phyloP scores from a whole-genome alignment of 169 alveolate genomes.

The Babesia ovata region DNA sequence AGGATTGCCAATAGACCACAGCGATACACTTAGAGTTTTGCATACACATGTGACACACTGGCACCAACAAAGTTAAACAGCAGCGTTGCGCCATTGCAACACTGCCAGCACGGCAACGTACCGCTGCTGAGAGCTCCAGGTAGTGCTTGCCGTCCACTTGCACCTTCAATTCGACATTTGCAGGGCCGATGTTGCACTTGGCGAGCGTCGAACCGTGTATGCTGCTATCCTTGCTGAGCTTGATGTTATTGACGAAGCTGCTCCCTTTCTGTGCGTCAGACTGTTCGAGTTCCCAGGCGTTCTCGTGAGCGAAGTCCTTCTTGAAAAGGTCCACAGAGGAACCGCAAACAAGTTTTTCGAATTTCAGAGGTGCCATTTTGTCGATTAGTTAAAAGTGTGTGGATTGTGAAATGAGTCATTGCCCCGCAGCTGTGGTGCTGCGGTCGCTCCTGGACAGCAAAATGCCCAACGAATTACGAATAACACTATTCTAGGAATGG shows the following conservation, averaged over 20 bases:
- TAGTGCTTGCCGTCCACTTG: constrained; percentile 39
- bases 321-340: constrained; percentile 56
- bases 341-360: constrained; percentile 61
- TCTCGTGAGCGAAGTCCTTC: constrained; percentile 63
- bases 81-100: not conserved
- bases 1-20: too few relatives aligned
- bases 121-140: constrained; percentile 50
- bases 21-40: too few relatives aligned
- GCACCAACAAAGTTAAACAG: not conserved
- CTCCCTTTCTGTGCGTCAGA: constrained; percentile 17
- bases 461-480: not conserved
- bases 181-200: constrained; percentile 30
- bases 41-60: not conserved
- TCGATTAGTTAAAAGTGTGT: not conserved
- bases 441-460: not conserved
- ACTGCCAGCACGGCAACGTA: constrained; percentile 12
- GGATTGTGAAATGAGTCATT: not conserved
- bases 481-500: too few relatives aligned
- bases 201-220: constrained; percentile 37
- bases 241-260: constrained; percentile 33
- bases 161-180: constrained; percentile 42
- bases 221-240: constrained; percentile 38
- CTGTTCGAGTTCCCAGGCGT: constrained; percentile 62
- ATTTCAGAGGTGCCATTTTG: constrained; percentile 63
- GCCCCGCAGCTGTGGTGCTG: constrained; percentile 22